phyloP scores from a whole-genome alignment of 768 basidiomycete genomes.

The Rhodotorula diobovata region DNA sequence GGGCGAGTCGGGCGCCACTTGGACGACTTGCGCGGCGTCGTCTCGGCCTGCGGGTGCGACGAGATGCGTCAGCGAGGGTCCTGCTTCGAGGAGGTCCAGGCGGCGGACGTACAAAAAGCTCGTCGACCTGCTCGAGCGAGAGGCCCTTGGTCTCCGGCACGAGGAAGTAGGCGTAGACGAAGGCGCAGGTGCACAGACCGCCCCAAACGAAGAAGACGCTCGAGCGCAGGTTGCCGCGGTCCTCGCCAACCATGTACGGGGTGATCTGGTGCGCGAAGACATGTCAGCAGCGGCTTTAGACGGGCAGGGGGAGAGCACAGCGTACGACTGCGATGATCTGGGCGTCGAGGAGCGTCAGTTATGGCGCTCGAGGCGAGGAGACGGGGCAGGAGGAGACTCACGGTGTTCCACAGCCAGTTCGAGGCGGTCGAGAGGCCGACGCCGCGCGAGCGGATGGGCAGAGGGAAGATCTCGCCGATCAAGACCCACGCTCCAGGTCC shows the following conservation, averaged over 20 bases:
- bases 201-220: conserved; percentile 67
- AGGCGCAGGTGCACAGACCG: conserved; percentile 61
- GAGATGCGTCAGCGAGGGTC: not conserved
- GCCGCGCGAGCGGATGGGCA: conserved; percentile 74
- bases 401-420: conserved; percentile 79
- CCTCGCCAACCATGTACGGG: conserved; percentile 48
- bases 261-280: too few species aligned
- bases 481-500: conserved; percentile 47
- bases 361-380: too few species aligned
- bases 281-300: too few species aligned
- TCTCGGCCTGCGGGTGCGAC: too few species aligned
- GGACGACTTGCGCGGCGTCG: not conserved
- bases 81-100: not conserved
- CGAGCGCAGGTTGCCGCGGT: conserved; percentile 41
- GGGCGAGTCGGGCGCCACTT: not conserved
- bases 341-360: too few species aligned
- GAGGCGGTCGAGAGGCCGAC: conserved; percentile 70
- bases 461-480: conserved; percentile 76
- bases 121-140: conserved; percentile 77
- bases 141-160: conserved; percentile 57
- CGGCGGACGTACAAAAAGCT: conserved; percentile 28
- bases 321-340: conserved; percentile 60
- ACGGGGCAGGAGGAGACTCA: too few species aligned
- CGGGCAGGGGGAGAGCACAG: too few species aligned
- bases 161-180: conserved; percentile 66